Evolutionary conservation across 1,284 basidiomycete species (phyloP), one percentile per base, ranked within the genome.

Genomic region (Xanthoconium separans): DNA sequence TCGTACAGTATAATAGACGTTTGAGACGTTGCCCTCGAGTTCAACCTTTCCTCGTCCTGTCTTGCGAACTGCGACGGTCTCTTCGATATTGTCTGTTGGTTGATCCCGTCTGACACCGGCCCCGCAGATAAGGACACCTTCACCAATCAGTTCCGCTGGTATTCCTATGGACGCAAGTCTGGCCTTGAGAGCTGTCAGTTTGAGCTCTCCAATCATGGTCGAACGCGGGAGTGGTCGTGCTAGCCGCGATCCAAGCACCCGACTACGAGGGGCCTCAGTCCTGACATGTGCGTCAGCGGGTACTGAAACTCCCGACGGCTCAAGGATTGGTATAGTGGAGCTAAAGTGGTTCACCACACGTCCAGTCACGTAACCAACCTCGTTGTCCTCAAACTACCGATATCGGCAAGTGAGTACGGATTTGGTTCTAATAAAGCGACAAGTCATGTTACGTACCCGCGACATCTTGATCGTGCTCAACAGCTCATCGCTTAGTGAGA

Each of bases 131-230:
- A 98, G 78, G 8, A 96, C 89, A 77, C 95, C 95, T 72, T 97
- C 94, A 20, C 95, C 95, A 16, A 94, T 87, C 55, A 98, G 86
- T 70, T 97, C 94, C 1, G 95, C 92, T 30, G 91, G 86, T 46
- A 98, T 85, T 6, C 87, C 86, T 4, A 93, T 75, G 0, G 81
- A 71, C 3, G 84, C 79, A 15, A 98, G 77, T 9, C 88, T 83
- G 15, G 85, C 70, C 72, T 96, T 96, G 41, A 98, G 80, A 2
- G 84, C 81, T 0, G 92, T 93, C 29, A 98, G 78, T 66, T 95
- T 94, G 43, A 98, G 81, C 66, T 98, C 95, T 44, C 95, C 95
- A 56, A 98, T 96, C 85, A 96, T 95, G 9, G 94, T 90, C 0
- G 95, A 94, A 55, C 87, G 83, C 2, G 92, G 91, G 4, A 95